Evolutionary conservation across 2,329 filamentous ascomycete species (phyloP).

Genomic region (Aspergillus hortae): DNA sequence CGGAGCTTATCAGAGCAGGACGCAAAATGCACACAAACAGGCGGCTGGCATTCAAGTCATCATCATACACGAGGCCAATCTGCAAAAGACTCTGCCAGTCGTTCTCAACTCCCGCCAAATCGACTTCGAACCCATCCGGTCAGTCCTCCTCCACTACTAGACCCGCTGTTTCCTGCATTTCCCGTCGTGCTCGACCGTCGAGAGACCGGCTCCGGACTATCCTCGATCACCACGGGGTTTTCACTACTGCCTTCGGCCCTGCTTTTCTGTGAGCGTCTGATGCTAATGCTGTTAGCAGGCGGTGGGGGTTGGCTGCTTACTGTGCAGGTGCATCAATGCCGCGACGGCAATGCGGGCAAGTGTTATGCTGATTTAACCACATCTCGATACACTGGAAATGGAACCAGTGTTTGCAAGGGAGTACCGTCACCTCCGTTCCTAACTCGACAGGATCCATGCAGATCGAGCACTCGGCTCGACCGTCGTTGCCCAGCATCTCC

Average conservation of each 20-base stretch:
- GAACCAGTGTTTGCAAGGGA: slow-evolving; percentile 94
- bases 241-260: slow-evolving; percentile 13
- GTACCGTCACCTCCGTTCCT: slow-evolving; percentile 68
- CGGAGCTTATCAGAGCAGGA: neutral
- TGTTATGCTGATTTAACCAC: slow-evolving; percentile 89
- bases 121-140: slow-evolving; percentile 24
- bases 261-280: neutral
- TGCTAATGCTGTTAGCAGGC: neutral
- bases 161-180: slow-evolving; percentile 5
- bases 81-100: no score
- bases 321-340: slow-evolving; percentile 28
- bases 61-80: no score
- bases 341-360: slow-evolving; percentile 64
- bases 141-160: slow-evolving; percentile 15
- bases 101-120: slow-evolving; percentile 18
- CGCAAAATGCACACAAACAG: no score
- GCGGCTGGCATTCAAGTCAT: no score
- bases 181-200: slow-evolving; percentile 4
- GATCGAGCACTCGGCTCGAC: slow-evolving; percentile 79
- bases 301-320: slow-evolving; percentile 14
- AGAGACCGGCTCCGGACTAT: slow-evolving; percentile 14
- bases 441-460: slow-evolving; percentile 82
- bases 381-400: slow-evolving; percentile 75
- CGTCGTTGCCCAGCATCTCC: slow-evolving; percentile 66
- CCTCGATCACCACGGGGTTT: slow-evolving; percentile 16